Evolutionary conservation across 2,329 filamentous ascomycete genomes (phyloP).

Genomic region (Didymella glomerata): DNA sequence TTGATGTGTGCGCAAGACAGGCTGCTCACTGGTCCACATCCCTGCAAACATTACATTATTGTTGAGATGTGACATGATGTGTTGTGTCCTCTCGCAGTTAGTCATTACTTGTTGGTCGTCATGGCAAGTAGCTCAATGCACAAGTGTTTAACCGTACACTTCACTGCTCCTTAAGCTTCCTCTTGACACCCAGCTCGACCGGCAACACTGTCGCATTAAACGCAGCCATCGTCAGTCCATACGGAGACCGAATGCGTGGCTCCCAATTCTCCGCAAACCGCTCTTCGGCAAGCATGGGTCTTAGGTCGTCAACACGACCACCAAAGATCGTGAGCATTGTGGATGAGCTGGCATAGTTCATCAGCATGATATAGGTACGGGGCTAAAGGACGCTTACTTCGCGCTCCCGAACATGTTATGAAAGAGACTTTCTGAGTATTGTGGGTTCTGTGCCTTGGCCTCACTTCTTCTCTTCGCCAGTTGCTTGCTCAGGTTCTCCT

Average conservation of each 20-base stretch:
- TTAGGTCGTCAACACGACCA: conserved; percentile 50
- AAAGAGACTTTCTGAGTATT: conserved; percentile 48
- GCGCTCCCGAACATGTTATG: conserved; percentile 55
- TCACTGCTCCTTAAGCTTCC: conserved; percentile 15
- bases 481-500: conserved; percentile 48
- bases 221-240: conserved; percentile 54
- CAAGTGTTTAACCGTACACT: neutral
- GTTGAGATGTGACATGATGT: neutral
- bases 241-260: conserved; percentile 49
- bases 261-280: conserved; percentile 54
- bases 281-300: conserved; percentile 53
- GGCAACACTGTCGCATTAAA: conserved; percentile 54
- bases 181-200: conserved; percentile 48
- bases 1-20: neutral
- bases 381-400: conserved; percentile 38
- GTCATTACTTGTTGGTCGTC: too few relatives aligned
- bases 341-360: conserved; percentile 42
- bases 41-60: neutral
- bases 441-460: conserved; percentile 47
- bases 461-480: conserved; percentile 48
- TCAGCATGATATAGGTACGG: neutral
- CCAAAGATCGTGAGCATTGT: conserved; percentile 56
- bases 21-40: neutral
- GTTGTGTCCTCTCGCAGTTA: neutral
- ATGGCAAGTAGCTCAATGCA: too few relatives aligned